Base-by-base conservation (phyloP, 169 alveolate species). In the Hepatocystis sp. region DNA sequence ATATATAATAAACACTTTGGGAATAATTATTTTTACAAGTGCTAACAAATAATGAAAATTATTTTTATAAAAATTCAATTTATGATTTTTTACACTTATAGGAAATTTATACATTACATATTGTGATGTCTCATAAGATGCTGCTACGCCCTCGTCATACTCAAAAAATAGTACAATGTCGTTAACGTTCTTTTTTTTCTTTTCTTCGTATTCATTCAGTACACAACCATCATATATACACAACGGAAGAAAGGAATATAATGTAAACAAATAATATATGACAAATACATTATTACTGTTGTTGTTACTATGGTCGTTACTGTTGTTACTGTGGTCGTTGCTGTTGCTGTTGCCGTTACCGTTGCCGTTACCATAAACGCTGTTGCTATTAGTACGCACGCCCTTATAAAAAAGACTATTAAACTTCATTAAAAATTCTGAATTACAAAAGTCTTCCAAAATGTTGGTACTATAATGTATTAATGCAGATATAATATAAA, bases 161-260 rank as follows among this genome's bases (percentile, higher is more conserved):
- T 7, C 5, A 49, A 17, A 40, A 60, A 13, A 11, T 44, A n/a
- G 1, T 0, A 25, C 68, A 7, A 11, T 21, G 23, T 49, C 39
- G 19, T 23, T 28, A 15, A 15, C 44, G 1, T 11, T 21, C 11
- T 4, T 56, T 8, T 55, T 60, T 39, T 34, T 60, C 28, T 34
- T 52, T 15, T 56, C 23, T n/a, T 81, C 89, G 42, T 63, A 63
- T 8, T 81, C 84, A n/a, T 60, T 28, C n/a, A 81, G 51, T 53
- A 63, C n/a, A 23, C 13, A 40, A 21, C 84, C 84, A 52, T 81
- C 66, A 49, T 10, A 58, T 23, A 63, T 76, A 7, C 88, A 76
- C 63, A 76, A 58, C 7, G 88, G 88, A n/a, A 76, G 61, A 42
- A 76, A 76, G 13, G 88, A 49, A 49, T 76, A 76, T 15, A 76